A percentile compares a stretch with the other conserved stretches of the same genome.
These are phyloP conservation scores for Globisporangium nagaii DNA, from an alignment of 352 stramenopile species.

Conservation along the genomic window DNA sequence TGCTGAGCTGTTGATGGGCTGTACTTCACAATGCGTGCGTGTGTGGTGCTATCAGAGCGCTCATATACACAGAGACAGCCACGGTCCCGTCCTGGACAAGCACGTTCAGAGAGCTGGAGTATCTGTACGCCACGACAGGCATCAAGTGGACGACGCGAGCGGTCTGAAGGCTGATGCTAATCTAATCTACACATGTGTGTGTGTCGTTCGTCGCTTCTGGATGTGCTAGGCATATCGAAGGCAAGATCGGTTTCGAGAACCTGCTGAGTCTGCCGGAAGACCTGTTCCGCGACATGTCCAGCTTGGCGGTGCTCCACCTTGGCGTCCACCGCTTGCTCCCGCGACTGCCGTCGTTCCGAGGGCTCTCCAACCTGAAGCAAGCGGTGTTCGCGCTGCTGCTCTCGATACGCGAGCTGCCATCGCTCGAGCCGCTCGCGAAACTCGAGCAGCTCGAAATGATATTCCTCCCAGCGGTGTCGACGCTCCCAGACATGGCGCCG, in stretches of 20 bases:
- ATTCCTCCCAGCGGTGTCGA: constrained; percentile 10
- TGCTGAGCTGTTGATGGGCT: too few species aligned
- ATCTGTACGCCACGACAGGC: constrained; percentile 20
- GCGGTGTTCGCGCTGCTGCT: constrained; percentile 19
- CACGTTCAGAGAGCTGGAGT: constrained; percentile 24
- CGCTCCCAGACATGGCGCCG: constrained; percentile 16
- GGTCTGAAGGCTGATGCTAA: too few species aligned
- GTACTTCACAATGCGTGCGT: too few species aligned
- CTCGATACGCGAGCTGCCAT: constrained; percentile 19
- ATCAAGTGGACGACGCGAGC: too few species aligned
- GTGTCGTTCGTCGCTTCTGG: neutral
- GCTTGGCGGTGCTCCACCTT: constrained; percentile 30
- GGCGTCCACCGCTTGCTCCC: constrained; percentile 19
- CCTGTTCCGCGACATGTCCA: constrained; percentile 26
- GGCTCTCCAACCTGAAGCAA: constrained; percentile 22
- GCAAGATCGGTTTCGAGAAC: constrained; percentile 18
- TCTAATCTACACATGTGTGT: neutral
- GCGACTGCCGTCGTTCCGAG: constrained; percentile 19
- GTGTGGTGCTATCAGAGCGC: neutral
- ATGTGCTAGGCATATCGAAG: constrained; percentile 31
- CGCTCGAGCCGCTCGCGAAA: constrained; percentile 6
- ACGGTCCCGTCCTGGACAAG: constrained; percentile 20
- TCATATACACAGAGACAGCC: constrained; percentile 25
- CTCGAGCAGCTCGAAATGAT: constrained; percentile 21
- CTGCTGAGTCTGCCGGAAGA: constrained; percentile 14